Conservation (phyloP, 2,329 filamentous ascomycete genomes). For the Fusarium sp. region DNA sequence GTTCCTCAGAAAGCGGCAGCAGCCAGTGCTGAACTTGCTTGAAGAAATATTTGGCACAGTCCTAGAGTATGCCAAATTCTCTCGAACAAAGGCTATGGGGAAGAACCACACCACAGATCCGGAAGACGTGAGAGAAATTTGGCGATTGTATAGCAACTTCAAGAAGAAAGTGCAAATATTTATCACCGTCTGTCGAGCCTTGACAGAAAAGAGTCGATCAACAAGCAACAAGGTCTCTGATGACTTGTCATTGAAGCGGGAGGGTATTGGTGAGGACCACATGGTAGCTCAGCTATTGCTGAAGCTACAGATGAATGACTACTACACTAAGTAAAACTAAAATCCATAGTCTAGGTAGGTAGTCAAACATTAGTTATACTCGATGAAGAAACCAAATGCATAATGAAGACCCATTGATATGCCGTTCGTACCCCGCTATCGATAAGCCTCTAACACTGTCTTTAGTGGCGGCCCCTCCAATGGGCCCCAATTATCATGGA, state of each 20-base stretch:
- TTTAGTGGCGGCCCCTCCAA: conserved; percentile 17
- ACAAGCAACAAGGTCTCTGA: conserved; percentile 50
- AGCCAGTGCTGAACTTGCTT: conserved; percentile 77
- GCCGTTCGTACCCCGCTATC: conserved; percentile 31
- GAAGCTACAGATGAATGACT: conserved; percentile 78
- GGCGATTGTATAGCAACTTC: conserved; percentile 73
- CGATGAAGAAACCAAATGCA: too few species aligned
- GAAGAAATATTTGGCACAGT: conserved; percentile 82
- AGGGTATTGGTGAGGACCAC: conserved; percentile 63
- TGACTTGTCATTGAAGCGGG: conserved; percentile 53
- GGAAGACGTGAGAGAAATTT: conserved; percentile 39
- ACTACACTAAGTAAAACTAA: conserved; percentile 62
- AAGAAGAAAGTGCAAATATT: conserved; percentile 81
- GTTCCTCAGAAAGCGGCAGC: conserved; percentile 80
- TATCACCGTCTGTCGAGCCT: conserved; percentile 76
- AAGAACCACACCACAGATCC: conserved; percentile 31
- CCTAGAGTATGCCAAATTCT: conserved; percentile 75
- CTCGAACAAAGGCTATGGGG: conserved; percentile 57
- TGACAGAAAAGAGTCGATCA: conserved; percentile 72
- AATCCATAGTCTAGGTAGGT: background rate
- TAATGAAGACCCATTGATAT: background rate
- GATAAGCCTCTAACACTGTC: background rate
- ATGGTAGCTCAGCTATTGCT: conserved; percentile 76
- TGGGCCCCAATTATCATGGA: background rate
- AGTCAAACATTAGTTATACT: too few species aligned